phyloP scores from a whole-genome alignment of 306 rosid species.

The Nissolia schottii region DNA sequence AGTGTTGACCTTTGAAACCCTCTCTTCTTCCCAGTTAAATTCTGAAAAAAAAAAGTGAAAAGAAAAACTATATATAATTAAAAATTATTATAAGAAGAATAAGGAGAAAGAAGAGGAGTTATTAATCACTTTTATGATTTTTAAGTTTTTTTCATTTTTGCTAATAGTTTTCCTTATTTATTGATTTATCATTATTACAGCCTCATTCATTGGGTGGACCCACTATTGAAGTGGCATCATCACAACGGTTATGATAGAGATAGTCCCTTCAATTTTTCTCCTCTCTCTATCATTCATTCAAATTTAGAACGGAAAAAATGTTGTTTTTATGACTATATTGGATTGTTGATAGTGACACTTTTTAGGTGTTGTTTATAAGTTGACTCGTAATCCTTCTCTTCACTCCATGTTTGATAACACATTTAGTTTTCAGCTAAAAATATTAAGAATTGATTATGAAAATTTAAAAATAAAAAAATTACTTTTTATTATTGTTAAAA shows the following conservation, averaged over 20 bases:
- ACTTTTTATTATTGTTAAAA: too few relatives aligned
- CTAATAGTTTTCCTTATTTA: not conserved
- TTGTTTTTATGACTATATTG: too few relatives aligned
- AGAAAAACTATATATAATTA: too few relatives aligned
- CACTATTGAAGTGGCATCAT: slow-evolving; percentile 4
- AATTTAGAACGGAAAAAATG: not conserved
- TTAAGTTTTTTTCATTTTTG: not conserved
- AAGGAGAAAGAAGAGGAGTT: not conserved
- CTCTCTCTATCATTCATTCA: not conserved
- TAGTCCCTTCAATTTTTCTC: not conserved
- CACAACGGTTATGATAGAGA: slow-evolving; percentile 9
- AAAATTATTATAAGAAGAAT: too few relatives aligned
- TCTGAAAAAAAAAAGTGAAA: too few relatives aligned
- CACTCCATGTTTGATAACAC: too few relatives aligned
- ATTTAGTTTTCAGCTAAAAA: too few relatives aligned
- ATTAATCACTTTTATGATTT: not conserved
- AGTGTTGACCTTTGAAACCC: not conserved
- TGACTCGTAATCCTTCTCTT: too few relatives aligned
- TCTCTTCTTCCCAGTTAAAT: slow-evolving; percentile 13
- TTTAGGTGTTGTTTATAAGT: too few relatives aligned
- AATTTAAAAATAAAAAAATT: too few relatives aligned
- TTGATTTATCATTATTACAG: not conserved
- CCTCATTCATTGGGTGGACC: not conserved
- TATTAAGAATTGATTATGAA: too few relatives aligned
- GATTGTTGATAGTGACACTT: too few relatives aligned